phyloP scores from a whole-genome alignment of 768 basidiomycete species.

The Candolleomyces eurysporus region DNA sequence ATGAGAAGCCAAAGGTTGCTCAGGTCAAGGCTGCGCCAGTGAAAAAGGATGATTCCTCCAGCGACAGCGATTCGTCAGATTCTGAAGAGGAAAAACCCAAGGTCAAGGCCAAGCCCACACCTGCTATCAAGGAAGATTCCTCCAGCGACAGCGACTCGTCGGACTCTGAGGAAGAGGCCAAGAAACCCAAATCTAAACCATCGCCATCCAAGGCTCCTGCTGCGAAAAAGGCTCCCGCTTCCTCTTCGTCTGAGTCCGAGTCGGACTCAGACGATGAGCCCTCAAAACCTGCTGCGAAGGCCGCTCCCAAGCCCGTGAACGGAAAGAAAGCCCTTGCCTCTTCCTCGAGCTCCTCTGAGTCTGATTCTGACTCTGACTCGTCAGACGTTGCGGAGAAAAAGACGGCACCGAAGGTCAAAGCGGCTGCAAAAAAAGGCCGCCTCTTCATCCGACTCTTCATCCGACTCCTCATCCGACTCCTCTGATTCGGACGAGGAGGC shows the following conservation, averaged over 20 bases:
- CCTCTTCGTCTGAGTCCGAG: conserved; percentile 20
- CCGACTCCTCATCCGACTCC: conserved; percentile 22
- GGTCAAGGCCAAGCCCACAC: not conserved
- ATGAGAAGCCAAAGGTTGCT: conserved; percentile 56
- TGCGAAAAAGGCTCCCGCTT: conserved; percentile 14
- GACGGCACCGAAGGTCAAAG: conserved; percentile 17
- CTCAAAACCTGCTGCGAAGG: conserved; percentile 18
- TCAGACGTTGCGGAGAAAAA: conserved; percentile 18
- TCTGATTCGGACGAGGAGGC: conserved; percentile 24
- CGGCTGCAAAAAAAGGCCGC: conserved; percentile 9
- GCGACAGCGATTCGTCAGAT: conserved; percentile 28
- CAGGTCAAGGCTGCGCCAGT: conserved; percentile 45
- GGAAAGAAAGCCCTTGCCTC: conserved; percentile 13
- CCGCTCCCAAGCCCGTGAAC: conserved; percentile 8
- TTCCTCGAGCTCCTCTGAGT: conserved; percentile 18
- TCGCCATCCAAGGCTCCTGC: conserved; percentile 1
- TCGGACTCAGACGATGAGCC: conserved; percentile 22
- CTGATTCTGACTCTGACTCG: conserved; percentile 16
- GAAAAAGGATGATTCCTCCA: conserved; percentile 34
- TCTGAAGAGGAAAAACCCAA: conserved; percentile 16
- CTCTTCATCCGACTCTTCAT: conserved; percentile 25
- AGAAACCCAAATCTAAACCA: conserved; percentile 13
- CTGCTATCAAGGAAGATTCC: conserved; percentile 15
- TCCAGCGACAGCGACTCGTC: conserved; percentile 12
- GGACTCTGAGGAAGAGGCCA: conserved; percentile 17